These are phyloP conservation scores for Tylopilus intermedius DNA, from an alignment of 768 basidiomycete species.

Conservation along the genomic window DNA sequence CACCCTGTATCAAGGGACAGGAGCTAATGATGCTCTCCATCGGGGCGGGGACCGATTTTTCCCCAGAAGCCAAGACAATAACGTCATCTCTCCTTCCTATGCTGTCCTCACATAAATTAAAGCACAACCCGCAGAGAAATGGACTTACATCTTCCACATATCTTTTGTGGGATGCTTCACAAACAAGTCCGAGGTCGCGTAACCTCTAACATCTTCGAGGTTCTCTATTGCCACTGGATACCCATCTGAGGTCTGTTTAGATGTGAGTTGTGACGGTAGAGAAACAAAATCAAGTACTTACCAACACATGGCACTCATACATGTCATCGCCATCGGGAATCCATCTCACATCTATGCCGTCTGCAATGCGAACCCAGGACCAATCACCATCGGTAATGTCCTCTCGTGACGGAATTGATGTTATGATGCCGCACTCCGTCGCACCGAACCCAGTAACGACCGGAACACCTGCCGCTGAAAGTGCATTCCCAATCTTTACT, in stretches of 20 bases:
- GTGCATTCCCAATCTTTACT: constrained; percentile 9
- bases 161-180: constrained; percentile 40
- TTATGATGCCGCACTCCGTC: constrained; percentile 18
- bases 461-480: constrained; percentile 13
- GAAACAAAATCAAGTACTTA: constrained; percentile 4
- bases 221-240: constrained; percentile 23
- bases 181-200: constrained; percentile 42
- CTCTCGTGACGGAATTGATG: background rate
- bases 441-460: constrained; percentile 13
- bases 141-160: constrained; percentile 12
- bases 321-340: constrained; percentile 27
- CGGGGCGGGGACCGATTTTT: constrained; percentile 31
- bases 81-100: constrained; percentile 36
- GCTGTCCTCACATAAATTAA: constrained; percentile 13
- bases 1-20: constrained; percentile 17
- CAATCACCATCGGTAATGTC: constrained; percentile 16
- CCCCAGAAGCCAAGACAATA: constrained; percentile 27
- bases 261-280: background rate
- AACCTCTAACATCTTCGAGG: constrained; percentile 28
- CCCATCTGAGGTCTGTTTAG: background rate
- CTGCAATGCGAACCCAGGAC: constrained; percentile 8
- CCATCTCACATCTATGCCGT: constrained; percentile 21
- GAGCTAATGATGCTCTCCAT: constrained; percentile 23
- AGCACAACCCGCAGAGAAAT: too few relatives aligned
- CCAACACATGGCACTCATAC: constrained; percentile 36